Conservation (phyloP, 2,329 filamentous ascomycete genomes). For the Parascedosporium putredinis region DNA sequence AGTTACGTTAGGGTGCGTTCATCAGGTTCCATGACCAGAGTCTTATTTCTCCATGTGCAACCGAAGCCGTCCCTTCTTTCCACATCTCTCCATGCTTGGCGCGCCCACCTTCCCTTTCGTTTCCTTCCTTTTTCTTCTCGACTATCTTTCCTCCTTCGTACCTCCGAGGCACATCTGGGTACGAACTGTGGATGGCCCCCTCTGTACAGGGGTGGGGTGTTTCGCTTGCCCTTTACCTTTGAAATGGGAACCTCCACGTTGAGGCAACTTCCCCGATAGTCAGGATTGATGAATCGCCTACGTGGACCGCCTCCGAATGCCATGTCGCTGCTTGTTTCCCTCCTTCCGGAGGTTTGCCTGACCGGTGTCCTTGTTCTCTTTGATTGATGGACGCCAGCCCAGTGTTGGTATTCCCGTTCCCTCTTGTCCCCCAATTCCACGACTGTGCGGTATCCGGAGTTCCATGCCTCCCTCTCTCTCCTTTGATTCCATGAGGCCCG, state of each 20-base stretch:
- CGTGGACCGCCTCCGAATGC: background rate
- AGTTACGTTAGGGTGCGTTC: constrained; percentile 5
- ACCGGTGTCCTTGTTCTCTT: too few relatives aligned
- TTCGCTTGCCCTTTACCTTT: background rate
- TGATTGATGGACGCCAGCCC: too few relatives aligned
- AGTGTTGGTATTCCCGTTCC: too few relatives aligned
- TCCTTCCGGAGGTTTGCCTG: background rate
- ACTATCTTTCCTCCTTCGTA: background rate
- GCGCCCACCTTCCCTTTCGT: background rate
- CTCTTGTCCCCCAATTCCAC: too few relatives aligned
- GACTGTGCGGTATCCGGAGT: too few relatives aligned
- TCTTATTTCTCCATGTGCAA: constrained; percentile 2
- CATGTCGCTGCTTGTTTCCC: background rate
- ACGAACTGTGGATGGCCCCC: background rate
- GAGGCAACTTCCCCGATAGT: too few relatives aligned
- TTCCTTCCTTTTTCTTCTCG: too few relatives aligned
- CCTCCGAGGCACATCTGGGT: background rate
- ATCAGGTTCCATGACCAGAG: constrained; percentile 6
- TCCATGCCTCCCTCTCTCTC: too few relatives aligned
- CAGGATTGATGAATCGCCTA: background rate
- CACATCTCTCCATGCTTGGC: background rate
- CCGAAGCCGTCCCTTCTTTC: background rate
- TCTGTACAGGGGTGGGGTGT: background rate
- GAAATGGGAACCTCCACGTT: too few relatives aligned
- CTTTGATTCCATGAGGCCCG: too few relatives aligned